Evolutionary conservation across 352 stramenopile species (phyloP).

Genomic region (Phytopythium oedochilum): DNA sequence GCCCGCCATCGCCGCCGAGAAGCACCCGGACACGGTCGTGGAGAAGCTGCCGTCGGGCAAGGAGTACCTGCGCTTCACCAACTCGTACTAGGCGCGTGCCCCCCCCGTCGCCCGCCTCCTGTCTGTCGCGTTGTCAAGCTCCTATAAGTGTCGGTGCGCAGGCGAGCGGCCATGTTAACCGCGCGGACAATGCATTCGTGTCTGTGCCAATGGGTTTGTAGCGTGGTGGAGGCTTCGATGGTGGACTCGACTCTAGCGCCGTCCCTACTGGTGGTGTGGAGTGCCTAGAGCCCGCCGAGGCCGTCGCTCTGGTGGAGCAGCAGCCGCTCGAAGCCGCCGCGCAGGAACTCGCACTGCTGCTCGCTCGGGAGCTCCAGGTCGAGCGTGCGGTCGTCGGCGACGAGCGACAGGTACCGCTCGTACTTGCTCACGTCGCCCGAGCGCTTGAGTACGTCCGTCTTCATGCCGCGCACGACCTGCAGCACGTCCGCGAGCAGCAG

Average conservation of each 20-base stretch:
- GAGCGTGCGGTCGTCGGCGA: conserved; percentile 61
- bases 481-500: conserved; percentile 60
- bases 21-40: conserved; percentile 56
- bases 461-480: conserved; percentile 72
- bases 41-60: conserved; percentile 71
- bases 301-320: conserved; percentile 14
- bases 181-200: background rate
- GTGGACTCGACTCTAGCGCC: too few species aligned
- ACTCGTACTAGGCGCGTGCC: conserved; percentile 14
- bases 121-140: background rate
- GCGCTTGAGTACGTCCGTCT: conserved; percentile 73
- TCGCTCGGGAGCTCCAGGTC: conserved; percentile 62
- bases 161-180: background rate
- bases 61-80: conserved; percentile 73
- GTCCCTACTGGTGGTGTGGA: too few species aligned
- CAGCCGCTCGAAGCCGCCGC: conserved; percentile 53
- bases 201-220: background rate
- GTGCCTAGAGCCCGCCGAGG: background rate
- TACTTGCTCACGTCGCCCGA: conserved; percentile 61
- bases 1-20: conserved; percentile 48
- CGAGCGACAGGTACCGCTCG: conserved; percentile 71
- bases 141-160: background rate
- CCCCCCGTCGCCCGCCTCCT: background rate
- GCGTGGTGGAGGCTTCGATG: background rate
- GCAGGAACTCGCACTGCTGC: conserved; percentile 46